Evolutionary conservation across 805 yeast genomes (phyloP).

Genomic region (Hermanozyma aechmeae): DNA sequence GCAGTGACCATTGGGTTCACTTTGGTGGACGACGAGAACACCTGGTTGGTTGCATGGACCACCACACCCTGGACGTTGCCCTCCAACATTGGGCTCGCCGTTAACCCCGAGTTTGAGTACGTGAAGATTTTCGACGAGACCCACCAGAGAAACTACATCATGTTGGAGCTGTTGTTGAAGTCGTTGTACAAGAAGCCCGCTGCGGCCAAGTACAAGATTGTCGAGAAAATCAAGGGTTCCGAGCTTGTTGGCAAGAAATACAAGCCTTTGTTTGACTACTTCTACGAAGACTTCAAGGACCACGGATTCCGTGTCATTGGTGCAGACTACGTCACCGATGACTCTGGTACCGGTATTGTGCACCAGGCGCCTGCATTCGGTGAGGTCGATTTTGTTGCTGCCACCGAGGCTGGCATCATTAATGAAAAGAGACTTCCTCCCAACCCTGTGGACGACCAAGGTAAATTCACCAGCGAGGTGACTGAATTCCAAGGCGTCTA

Average conservation of each 20-base stretch:
- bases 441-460: constrained; percentile 90
- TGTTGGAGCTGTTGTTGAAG: constrained; percentile 75
- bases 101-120: constrained; percentile 84
- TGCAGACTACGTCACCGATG: constrained; percentile 81
- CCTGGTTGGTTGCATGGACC: constrained; percentile 93
- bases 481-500: constrained; percentile 70
- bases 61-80: constrained; percentile 99
- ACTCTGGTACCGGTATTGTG: constrained; percentile 98
- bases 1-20: constrained; percentile 91
- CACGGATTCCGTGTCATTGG: constrained; percentile 74
- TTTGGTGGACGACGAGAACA: constrained; percentile 67
- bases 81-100: constrained; percentile 85
- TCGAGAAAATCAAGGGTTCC: constrained; percentile 71
- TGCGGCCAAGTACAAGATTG: constrained; percentile 75
- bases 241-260: constrained; percentile 74
- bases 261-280: constrained; percentile 77
- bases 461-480: constrained; percentile 72
- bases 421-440: constrained; percentile 67
- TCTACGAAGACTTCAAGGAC: constrained; percentile 63
- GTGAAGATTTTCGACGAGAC: constrained; percentile 89
- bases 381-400: constrained; percentile 92
- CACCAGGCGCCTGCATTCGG: constrained; percentile 99
- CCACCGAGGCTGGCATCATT: constrained; percentile 68
- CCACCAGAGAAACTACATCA: constrained; percentile 67
- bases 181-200: constrained; percentile 92